Evolutionary conservation across 2,329 filamentous ascomycete species (phyloP).

Genomic region (Monilinia fructicola): DNA sequence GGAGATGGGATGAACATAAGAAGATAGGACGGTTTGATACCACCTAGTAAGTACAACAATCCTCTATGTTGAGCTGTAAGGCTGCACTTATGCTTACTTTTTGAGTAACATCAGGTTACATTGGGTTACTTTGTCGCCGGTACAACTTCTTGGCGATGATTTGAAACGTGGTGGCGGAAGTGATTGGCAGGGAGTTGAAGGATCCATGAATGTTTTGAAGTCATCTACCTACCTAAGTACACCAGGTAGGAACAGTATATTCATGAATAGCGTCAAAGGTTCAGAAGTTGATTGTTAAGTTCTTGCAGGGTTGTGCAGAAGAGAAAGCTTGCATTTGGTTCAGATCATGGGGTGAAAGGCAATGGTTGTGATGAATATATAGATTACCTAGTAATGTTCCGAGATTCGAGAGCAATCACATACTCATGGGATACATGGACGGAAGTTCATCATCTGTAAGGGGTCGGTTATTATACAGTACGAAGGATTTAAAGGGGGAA

Average conservation of each 20-base stretch:
- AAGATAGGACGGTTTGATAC: neutral
- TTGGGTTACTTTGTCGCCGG: neutral
- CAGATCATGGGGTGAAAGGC: neutral
- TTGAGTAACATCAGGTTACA: neutral
- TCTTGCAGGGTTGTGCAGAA: neutral
- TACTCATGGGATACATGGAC: neutral
- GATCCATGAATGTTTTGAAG: no score
- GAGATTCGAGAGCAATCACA: neutral
- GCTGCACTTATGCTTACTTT: neutral
- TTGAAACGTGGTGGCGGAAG: conserved; percentile 13
- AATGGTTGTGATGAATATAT: neutral
- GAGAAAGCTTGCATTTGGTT: neutral
- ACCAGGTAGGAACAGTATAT: no score
- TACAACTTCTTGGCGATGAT: conserved; percentile 3
- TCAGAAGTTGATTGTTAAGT: no score
- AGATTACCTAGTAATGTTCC: neutral
- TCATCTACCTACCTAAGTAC: no score
- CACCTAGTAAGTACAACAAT: neutral
- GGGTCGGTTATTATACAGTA: neutral
- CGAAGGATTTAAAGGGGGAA: neutral
- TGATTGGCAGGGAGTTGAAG: neutral
- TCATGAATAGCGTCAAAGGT: no score
- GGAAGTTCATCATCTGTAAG: neutral
- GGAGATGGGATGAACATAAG: neutral
- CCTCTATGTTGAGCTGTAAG: neutral